A percentile compares a stretch with the other conserved stretches of the same genome.
Conservation (phyloP, 345 rosid species). For the Cardamine resedifolia region DNA sequence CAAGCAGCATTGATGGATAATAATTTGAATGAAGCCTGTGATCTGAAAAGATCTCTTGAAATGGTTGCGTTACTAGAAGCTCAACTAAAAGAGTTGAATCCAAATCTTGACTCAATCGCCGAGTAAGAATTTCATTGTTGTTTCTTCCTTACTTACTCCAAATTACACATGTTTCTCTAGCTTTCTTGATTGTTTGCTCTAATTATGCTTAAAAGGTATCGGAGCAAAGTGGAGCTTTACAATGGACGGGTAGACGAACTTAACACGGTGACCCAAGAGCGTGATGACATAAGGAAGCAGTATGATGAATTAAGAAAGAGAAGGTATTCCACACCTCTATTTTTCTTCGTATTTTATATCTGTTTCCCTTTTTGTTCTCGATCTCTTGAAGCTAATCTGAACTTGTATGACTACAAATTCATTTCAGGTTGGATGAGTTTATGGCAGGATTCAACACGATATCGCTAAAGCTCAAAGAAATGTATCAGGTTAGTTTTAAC, state of each 20-base stretch:
- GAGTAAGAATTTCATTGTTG: slow-evolving; percentile 53
- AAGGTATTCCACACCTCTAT: slow-evolving; percentile 48
- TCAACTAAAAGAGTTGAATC: slow-evolving; percentile 89
- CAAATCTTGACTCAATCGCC: slow-evolving; percentile 93
- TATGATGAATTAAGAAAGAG: slow-evolving; percentile 86
- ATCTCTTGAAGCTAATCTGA: slow-evolving; percentile 32
- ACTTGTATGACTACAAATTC: slow-evolving; percentile 23
- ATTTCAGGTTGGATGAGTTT: slow-evolving; percentile 88
- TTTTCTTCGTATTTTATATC: not conserved
- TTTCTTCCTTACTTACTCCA: not conserved
- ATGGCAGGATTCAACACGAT: slow-evolving; percentile 95
- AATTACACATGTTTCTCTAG: slow-evolving; percentile 2
- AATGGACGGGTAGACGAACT: slow-evolving; percentile 82
- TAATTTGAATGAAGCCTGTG: slow-evolving; percentile 56
- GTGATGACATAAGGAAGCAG: slow-evolving; percentile 83
- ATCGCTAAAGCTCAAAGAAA: slow-evolving; percentile 92
- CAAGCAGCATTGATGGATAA: slow-evolving; percentile 67
- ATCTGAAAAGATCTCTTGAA: slow-evolving; percentile 74
- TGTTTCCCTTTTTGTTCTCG: not conserved
- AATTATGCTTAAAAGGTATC: slow-evolving; percentile 54
- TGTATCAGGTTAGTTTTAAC: slow-evolving; percentile 82
- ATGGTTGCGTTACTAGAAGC: slow-evolving; percentile 77
- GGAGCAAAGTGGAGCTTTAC: slow-evolving; percentile 66
- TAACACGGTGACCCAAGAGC: slow-evolving; percentile 67
- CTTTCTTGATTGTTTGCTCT: slow-evolving; percentile 14